Percentiles rank a stretch among this genome's conserved stretches.
Evolutionary conservation across 257 asterid species (phyloP).

Genomic region (Ligustrum vulgare): DNA sequence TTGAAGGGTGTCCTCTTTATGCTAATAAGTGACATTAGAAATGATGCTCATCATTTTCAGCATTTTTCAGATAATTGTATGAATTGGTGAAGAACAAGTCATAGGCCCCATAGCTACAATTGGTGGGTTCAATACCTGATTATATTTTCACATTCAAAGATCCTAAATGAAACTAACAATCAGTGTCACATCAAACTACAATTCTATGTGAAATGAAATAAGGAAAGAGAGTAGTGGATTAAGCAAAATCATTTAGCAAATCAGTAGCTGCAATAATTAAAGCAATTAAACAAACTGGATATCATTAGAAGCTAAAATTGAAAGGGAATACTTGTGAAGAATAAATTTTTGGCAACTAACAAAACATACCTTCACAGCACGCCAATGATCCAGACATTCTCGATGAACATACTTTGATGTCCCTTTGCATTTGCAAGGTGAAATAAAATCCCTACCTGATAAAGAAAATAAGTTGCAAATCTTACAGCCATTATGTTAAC

Average conservation of each 20-base stretch:
- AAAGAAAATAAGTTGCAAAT: conserved; percentile 25
- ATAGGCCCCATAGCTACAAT: not conserved
- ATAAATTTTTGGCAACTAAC: conserved; percentile 1
- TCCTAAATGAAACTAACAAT: not conserved
- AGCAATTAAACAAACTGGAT: conserved; percentile 12
- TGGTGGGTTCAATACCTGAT: not conserved
- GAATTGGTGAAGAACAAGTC: not conserved
- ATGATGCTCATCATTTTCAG: not conserved
- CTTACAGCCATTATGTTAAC: conserved; percentile 14
- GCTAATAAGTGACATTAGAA: not conserved
- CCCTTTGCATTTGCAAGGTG: conserved; percentile 98
- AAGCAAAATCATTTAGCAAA: not conserved
- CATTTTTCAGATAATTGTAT: not conserved
- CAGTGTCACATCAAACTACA: not conserved
- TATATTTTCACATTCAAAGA: conserved; percentile 14
- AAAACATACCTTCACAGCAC: conserved; percentile 75
- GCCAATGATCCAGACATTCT: conserved; percentile 96
- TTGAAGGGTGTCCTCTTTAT: not conserved
- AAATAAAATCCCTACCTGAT: conserved; percentile 94
- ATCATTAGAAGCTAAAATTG: conserved; percentile 17
- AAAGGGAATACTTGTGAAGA: not conserved
- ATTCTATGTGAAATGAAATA: not conserved
- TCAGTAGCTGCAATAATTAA: not conserved
- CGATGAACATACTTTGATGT: conserved; percentile 86
- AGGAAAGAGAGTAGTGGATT: not conserved